These are phyloP conservation scores for Penicillium daleae DNA, from an alignment of 495 filamentous ascomycete species.

Conservation along the genomic window DNA sequence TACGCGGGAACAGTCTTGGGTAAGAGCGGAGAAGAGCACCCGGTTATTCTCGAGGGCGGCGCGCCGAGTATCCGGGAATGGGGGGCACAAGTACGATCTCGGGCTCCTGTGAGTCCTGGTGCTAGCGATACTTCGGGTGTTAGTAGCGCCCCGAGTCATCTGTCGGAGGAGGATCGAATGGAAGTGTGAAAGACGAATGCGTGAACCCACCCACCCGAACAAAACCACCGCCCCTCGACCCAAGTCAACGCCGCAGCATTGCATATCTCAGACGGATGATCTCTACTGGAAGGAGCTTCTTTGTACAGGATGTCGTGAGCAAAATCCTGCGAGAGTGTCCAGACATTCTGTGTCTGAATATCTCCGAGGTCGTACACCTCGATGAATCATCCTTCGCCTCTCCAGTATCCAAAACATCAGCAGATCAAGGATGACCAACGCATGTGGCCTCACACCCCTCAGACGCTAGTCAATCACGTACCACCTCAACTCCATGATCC, in stretches of 20 bases:
- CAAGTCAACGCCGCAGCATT: neutral
- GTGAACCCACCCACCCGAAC: neutral
- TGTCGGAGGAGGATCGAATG: slow-evolving; percentile 46
- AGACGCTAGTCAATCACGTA: neutral
- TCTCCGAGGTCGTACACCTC: neutral
- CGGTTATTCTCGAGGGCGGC: slow-evolving; percentile 73
- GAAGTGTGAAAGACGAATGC: slow-evolving; percentile 36
- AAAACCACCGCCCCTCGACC: neutral
- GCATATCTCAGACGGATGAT: neutral
- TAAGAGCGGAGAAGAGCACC: slow-evolving; percentile 65
- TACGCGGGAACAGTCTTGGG: slow-evolving; percentile 82
- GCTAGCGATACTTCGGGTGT: slow-evolving; percentile 45
- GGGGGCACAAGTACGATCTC: slow-evolving; percentile 48
- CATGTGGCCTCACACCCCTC: neutral
- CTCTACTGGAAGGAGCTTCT: neutral
- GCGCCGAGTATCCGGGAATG: slow-evolving; percentile 70
- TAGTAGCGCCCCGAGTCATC: slow-evolving; percentile 49
- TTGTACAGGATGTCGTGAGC: neutral
- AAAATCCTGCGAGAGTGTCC: neutral
- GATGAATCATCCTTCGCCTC: neutral
- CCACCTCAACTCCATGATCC: neutral
- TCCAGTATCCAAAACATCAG: neutral
- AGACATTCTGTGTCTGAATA: neutral
- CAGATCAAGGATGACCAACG: neutral
- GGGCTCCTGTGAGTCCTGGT: slow-evolving; percentile 32